These are phyloP conservation scores for Cyclospora cayetanensis DNA, from an alignment of 169 alveolate species.

Conservation along the genomic window DNA sequence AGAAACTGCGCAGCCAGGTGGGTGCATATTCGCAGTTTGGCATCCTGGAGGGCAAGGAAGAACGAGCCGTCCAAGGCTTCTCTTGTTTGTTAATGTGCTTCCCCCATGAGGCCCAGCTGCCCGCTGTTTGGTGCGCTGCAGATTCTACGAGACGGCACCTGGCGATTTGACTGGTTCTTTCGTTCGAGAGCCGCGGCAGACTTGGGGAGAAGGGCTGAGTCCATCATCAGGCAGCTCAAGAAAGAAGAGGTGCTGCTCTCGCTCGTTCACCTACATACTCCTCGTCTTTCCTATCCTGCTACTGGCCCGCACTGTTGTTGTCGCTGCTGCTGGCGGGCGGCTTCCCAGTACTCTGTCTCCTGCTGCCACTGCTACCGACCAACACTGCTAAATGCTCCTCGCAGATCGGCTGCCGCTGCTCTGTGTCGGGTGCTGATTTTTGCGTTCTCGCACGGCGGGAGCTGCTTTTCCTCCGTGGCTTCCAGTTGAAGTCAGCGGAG, in stretches of 20 bases:
- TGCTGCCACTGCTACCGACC: too few relatives aligned
- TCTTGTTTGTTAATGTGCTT: too few relatives aligned
- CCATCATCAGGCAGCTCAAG: conserved; percentile 79
- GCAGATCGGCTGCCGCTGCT: too few relatives aligned
- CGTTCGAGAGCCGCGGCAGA: conserved; percentile 81
- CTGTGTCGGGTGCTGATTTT: neutral
- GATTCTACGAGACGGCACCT: conserved; percentile 77
- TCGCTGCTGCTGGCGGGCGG: neutral
- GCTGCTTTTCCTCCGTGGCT: neutral
- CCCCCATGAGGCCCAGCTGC: too few relatives aligned
- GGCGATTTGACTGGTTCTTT: conserved; percentile 81
- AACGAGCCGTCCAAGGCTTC: too few relatives aligned
- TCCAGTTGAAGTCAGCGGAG: neutral
- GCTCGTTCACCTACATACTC: neutral
- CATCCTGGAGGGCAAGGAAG: too few relatives aligned
- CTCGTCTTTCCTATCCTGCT: too few relatives aligned
- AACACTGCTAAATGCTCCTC: too few relatives aligned
- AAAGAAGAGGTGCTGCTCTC: conserved; percentile 76
- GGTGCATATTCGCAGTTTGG: too few relatives aligned
- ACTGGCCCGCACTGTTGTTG: conserved; percentile 37
- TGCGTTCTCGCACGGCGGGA: neutral
- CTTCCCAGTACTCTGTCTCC: too few relatives aligned
- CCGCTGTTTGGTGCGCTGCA: neutral
- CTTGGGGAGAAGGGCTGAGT: conserved; percentile 82
- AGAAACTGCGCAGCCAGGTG: conserved; percentile 74